A percentile compares a stretch with the other conserved stretches of the same genome.
Conservation (phyloP, 208 protist species). For the Crithidia thermophila region DNA sequence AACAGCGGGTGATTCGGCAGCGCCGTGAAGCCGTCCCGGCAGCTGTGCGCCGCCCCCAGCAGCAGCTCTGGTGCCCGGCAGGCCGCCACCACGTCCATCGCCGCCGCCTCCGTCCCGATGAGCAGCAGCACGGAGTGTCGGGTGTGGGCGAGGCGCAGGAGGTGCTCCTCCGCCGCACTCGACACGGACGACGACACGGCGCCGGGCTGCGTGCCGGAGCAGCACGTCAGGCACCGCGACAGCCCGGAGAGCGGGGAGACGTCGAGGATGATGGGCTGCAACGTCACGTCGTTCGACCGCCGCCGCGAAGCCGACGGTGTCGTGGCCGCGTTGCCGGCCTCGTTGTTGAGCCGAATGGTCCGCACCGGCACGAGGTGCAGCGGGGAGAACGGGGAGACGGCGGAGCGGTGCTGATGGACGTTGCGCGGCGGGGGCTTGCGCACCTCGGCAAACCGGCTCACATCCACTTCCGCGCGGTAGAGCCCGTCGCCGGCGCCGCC, state of each 20-base stretch:
- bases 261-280: constrained; percentile 70
- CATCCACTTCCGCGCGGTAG: constrained; percentile 41
- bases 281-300: constrained; percentile 27
- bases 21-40: constrained; percentile 38
- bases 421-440: constrained; percentile 9
- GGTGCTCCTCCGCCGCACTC: constrained; percentile 58
- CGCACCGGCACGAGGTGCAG: constrained; percentile 48
- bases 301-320: constrained; percentile 11
- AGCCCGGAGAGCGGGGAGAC: constrained; percentile 56
- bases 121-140: constrained; percentile 71
- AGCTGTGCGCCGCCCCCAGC: constrained; percentile 19
- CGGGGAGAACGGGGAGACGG: constrained; percentile 15
- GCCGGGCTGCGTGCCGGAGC: constrained; percentile 21
- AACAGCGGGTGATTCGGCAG: constrained; percentile 46
- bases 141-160: constrained; percentile 62
- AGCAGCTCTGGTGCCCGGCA: constrained; percentile 54
- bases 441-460: constrained; percentile 44
- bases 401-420: background rate
- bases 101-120: constrained; percentile 53
- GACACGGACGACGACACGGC: constrained; percentile 27
- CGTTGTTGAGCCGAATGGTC: constrained; percentile 55
- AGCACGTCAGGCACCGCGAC: constrained; percentile 47
- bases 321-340: constrained; percentile 16
- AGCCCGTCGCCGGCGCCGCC: background rate
- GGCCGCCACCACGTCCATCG: constrained; percentile 38